A percentile compares a stretch with the other conserved stretches of the same genome.
Evolutionary conservation across 345 rosid species (phyloP).

Genomic region (Eucalyptus rudis): DNA sequence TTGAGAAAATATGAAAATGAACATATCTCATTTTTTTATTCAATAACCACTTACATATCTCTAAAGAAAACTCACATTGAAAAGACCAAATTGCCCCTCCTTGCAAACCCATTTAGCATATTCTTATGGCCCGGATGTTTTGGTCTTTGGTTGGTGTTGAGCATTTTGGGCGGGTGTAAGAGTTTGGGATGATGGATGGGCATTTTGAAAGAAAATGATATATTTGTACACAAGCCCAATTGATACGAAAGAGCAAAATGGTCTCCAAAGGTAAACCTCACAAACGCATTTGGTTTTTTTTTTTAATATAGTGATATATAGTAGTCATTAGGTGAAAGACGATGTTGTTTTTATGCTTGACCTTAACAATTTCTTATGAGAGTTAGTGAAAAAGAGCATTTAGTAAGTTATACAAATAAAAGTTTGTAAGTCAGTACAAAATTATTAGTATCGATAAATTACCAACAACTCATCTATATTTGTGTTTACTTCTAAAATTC

Average conservation of each 20-base stretch:
- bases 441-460: not conserved
- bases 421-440: not conserved
- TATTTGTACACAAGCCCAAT: accelerated
- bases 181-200: not conserved
- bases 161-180: not conserved
- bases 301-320: not conserved
- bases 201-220: not conserved
- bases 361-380: not conserved
- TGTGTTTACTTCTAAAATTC: accelerated
- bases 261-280: not conserved
- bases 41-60: not conserved
- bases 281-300: accelerated
- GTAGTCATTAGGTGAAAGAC: not conserved
- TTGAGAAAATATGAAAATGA: not conserved
- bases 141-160: not conserved
- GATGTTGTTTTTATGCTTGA: not conserved
- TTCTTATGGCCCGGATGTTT: accelerated
- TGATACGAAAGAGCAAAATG: not conserved
- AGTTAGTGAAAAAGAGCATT: not conserved
- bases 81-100: not conserved
- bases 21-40: too few species aligned
- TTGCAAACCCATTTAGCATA: not conserved
- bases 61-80: not conserved
- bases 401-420: too few species aligned
- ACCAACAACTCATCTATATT: not conserved